A percentile compares a stretch with the other conserved stretches of the same genome.
Conservation (phyloP, 2,329 filamentous ascomycete species). For the Hymenoscyphus occultus region DNA sequence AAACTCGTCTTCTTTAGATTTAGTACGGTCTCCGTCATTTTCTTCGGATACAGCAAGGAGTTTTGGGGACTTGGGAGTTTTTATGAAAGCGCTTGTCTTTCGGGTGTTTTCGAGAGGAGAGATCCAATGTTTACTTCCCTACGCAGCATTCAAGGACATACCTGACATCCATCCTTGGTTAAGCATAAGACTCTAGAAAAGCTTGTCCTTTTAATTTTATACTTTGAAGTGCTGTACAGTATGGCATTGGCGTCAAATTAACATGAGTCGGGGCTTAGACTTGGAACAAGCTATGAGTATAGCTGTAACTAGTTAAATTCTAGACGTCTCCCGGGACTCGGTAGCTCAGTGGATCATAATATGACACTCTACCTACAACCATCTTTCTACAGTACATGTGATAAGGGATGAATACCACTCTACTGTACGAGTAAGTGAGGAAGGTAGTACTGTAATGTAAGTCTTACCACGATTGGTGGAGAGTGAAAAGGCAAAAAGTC, state of each 20-base stretch:
- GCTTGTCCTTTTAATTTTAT: neutral
- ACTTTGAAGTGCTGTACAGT: neutral
- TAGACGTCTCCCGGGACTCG: too few relatives aligned
- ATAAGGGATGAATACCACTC: neutral
- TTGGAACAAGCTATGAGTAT: too few relatives aligned
- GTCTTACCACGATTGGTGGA: neutral
- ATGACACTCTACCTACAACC: too few relatives aligned
- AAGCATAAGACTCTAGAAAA: neutral
- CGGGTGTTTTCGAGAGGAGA: neutral
- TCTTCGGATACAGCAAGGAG: neutral
- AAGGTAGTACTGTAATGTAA: neutral
- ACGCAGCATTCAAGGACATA: neutral
- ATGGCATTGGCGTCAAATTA: too few relatives aligned
- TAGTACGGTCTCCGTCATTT: neutral
- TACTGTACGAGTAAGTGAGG: too few relatives aligned
- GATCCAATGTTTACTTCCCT: neutral
- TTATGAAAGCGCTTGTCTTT: neutral
- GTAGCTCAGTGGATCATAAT: too few relatives aligned
- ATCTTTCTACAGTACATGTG: neutral
- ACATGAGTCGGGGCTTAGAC: too few relatives aligned
- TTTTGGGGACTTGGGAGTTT: neutral
- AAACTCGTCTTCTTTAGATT: neutral
- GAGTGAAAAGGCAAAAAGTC: neutral
- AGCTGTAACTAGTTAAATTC: too few relatives aligned
- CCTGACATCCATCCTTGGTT: neutral